Base-by-base conservation (phyloP, 192 early-diverging fungal genomes). In the Coemansia sp. region DNA sequence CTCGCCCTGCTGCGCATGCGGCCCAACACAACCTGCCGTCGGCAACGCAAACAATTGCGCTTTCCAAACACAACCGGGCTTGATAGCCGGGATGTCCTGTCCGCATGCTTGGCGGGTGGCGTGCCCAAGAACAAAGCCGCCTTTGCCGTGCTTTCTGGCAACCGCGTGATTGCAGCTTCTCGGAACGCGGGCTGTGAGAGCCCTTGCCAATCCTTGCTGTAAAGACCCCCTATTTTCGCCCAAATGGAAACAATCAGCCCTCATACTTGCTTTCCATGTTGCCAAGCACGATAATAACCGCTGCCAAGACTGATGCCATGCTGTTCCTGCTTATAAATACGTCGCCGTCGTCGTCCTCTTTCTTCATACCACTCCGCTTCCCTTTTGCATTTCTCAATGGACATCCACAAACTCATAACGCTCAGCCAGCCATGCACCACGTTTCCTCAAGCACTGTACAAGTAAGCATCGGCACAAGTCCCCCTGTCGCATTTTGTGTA, bases 381-480 rank as follows among this genome's bases (percentile, higher is more conserved):
- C 38, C 37, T 39, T 51, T 32, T 60, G 34, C 53, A 2, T 61
- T 17, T 16, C 16, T 42, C 11, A 26, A 75, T 75, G 71, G 71
- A 75, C 50, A 64, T 75, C 55, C 44, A 60, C 44, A 75, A 68
- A 52, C 65, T 75, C 17, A 56, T 75, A 44, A 68, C 66, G 6
- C 61, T 61, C 14, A 60, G 58, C 45, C 65, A 64, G 53, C 71
- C 71, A 26, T 75, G 53, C 34, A 42, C 61, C 11, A 75, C 71
- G 3, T 75, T 75, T 53, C 71, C 71, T 9, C 71, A 75, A 62
- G 71, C 71, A 7, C 58, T 75, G 12, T 75, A 64, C 60, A 64
- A 54, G 62, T 67, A 60, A 52, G 53, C 37, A 15, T 28, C 44
- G n/a, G 8, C 10, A 5, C 28, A 17, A 37, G n/a, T 37, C 17